Evolutionary conservation across 1,284 basidiomycete species (phyloP).

Genomic region (Phellinidium pouzarii): DNA sequence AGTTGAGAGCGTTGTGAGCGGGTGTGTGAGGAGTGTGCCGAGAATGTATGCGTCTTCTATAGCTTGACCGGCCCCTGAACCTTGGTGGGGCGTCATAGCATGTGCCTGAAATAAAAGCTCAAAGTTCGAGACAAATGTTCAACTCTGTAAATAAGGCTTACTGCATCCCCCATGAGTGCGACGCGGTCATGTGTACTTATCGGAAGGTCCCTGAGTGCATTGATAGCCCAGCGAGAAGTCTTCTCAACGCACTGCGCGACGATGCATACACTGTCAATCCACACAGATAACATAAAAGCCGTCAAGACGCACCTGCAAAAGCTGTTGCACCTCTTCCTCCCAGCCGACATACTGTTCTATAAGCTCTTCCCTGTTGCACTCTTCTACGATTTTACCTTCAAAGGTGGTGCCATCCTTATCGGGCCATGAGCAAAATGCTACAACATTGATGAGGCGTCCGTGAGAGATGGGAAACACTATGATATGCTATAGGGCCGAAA

Average conservation of each 20-base stretch:
- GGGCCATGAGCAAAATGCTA: slow-evolving; percentile 30
- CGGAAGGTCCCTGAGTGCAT: slow-evolving; percentile 8
- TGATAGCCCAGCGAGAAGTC: slow-evolving; percentile 19
- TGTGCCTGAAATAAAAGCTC: slow-evolving; percentile 27
- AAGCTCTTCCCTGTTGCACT: slow-evolving; percentile 29
- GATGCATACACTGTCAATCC: not conserved
- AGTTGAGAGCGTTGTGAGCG: slow-evolving; percentile 23
- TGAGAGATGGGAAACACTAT: slow-evolving; percentile 16
- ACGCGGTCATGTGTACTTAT: slow-evolving; percentile 13
- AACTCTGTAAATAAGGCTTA: slow-evolving; percentile 2
- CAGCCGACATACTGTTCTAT: slow-evolving; percentile 19
- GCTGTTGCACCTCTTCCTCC: slow-evolving; percentile 18
- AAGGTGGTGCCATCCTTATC: slow-evolving; percentile 31
- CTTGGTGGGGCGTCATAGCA: slow-evolving; percentile 36
- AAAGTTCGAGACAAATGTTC: not conserved
- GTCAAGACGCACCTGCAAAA: slow-evolving; percentile 14
- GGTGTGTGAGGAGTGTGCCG: slow-evolving; percentile 29
- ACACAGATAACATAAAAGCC: not conserved
- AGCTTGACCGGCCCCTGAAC: slow-evolving; percentile 35
- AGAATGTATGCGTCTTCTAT: slow-evolving; percentile 35
- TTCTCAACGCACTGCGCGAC: slow-evolving; percentile 17
- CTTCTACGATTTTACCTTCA: slow-evolving; percentile 31
- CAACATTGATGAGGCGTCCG: slow-evolving; percentile 38
- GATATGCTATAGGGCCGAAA: slow-evolving; percentile 32
- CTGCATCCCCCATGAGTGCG: slow-evolving; percentile 21